A percentile compares a stretch with the other conserved stretches of the same genome.
phyloP scores from a whole-genome alignment of 1,139 yeast species.

The Hemisphaericaspora xylanilytica region DNA sequence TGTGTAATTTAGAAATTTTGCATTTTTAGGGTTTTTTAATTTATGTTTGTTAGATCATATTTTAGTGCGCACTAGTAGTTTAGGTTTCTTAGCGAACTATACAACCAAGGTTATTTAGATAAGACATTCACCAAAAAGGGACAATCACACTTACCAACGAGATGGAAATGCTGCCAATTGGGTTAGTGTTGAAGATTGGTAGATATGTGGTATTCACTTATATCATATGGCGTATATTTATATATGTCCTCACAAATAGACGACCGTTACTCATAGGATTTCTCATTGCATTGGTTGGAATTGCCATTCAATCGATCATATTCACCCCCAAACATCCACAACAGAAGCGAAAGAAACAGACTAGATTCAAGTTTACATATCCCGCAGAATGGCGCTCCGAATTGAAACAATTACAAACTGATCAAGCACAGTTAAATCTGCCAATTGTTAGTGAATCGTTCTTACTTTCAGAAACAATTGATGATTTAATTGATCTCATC shows the following conservation, averaged over 20 bases:
- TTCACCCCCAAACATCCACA: constrained; percentile 10
- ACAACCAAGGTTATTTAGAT: no score
- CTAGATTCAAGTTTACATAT: constrained; percentile 26
- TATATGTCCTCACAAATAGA: background rate
- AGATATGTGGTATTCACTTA: background rate
- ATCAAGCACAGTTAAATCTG: constrained; percentile 10
- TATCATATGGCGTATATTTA: background rate
- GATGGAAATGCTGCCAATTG: background rate
- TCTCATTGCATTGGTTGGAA: background rate
- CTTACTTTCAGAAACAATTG: constrained; percentile 52
- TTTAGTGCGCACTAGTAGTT: no score
- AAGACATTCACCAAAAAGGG: no score
- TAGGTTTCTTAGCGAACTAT: no score
- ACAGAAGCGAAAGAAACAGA: constrained; percentile 8
- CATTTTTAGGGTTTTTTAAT: no score
- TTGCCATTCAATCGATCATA: background rate
- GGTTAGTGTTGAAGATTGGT: background rate
- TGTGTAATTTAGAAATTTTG: no score
- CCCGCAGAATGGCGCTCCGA: constrained; percentile 27
- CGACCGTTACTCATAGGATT: background rate
- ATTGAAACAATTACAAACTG: constrained; percentile 9
- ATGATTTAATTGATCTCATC: constrained; percentile 51
- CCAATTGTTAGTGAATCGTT: constrained; percentile 51
- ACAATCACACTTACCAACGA: background rate
- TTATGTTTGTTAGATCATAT: no score